These are phyloP conservation scores for Hanseniaspora pseudoguilliermondii DNA, from an alignment of 805 yeast genomes.

Conservation along the genomic window DNA sequence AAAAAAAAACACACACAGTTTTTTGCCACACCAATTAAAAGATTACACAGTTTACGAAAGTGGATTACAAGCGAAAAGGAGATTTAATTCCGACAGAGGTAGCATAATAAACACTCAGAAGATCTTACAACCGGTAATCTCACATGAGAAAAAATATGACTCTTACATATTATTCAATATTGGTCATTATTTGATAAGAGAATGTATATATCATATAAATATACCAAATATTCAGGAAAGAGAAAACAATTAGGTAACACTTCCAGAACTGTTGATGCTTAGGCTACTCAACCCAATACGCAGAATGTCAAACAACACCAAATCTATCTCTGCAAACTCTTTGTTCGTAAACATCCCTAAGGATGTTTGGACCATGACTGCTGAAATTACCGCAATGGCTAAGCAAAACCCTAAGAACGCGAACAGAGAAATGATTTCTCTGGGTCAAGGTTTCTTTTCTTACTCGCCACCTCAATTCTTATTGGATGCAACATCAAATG, in stretches of 20 bases:
- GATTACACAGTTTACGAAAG: too few species aligned
- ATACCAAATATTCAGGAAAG: too few species aligned
- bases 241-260: neutral
- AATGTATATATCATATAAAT: too few species aligned
- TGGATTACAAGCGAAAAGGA: too few species aligned
- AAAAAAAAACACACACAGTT: too few species aligned
- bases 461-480: constrained; percentile 95
- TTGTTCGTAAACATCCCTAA: constrained; percentile 62
- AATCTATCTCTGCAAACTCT: constrained; percentile 16
- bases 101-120: too few species aligned
- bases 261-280: neutral
- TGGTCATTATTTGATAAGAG: too few species aligned
- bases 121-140: too few species aligned
- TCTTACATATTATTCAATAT: too few species aligned
- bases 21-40: too few species aligned
- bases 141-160: too few species aligned
- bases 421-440: constrained; percentile 70
- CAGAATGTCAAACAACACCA: neutral
- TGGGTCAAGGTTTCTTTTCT: constrained; percentile 96
- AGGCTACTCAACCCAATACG: neutral
- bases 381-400: constrained; percentile 86
- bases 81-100: too few species aligned
- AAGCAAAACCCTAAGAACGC: constrained; percentile 36
- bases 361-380: constrained; percentile 91
- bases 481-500: constrained; percentile 62